Evolutionary conservation across 257 asterid species (phyloP), one percentile per base, ranked within the genome.

Genomic region (Euphrasia confusa): DNA sequence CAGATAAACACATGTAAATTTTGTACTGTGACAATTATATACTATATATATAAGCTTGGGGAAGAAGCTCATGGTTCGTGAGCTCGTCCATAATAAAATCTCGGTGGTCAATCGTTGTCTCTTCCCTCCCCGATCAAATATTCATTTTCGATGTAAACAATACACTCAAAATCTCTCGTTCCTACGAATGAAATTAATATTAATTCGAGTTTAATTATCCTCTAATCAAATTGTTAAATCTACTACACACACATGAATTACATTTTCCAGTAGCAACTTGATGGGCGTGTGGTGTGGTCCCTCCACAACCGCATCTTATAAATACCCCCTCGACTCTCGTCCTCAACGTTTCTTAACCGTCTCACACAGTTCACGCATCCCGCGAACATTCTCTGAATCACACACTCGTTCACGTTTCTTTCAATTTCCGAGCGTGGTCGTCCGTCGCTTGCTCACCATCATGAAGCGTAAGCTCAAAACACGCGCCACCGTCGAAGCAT

Each of bases 391-490:
- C 58, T 77, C 69, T 58, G 68, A 26, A 65, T 66, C 70, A 42
- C 7, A 69, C 12, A 21, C 64, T 64, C 64, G 61, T 58, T 69
- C 71, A 32, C 64, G 13, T 37, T 53, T 8, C 58, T 53, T 18
- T 17, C 2, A 9, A 10, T 39, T n/a, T 17, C 42, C 39, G 9
- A 52, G 13, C 62, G 27, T 44, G n/a, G 18, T 27, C 50, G 56
- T 50, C 52, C 6, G 26, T 48, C 58, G 33, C 74, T 32, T 65
- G 55, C 40, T 30, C 68, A 61, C 2, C 71, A 63, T 9, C 42
- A 82, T 78, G 89, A 80, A 80, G 79, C 82, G 84, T 7, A 74
- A 80, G 78, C 67, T 72, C 69, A 72, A 48, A 63, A 54, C 71
- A 63, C 57, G 39, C 68, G 68, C 54, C 66, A 33, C n/a, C 12